phyloP scores from a whole-genome alignment of 1,284 basidiomycete genomes.

The Tetrapyrgos nigripes region DNA sequence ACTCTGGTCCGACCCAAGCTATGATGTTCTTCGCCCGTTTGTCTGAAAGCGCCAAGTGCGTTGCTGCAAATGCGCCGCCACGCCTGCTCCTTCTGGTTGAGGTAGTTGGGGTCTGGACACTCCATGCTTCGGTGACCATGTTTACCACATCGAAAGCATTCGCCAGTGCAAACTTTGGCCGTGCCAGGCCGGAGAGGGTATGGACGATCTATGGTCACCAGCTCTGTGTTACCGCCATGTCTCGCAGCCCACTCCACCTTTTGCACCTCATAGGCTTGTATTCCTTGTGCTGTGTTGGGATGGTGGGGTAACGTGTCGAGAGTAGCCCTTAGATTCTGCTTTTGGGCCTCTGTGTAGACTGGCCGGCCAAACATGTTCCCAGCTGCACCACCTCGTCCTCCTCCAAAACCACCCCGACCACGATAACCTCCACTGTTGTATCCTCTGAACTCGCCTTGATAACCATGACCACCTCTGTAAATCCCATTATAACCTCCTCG shows the following conservation, averaged over 20 bases:
- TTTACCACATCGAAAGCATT: slow-evolving; percentile 10
- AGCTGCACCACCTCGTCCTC: no score
- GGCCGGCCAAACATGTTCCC: no score
- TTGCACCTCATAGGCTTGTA: no score
- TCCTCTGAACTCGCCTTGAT: no score
- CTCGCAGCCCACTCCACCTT: no score
- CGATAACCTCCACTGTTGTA: no score
- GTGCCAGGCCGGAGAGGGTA: slow-evolving; percentile 3
- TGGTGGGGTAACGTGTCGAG: not conserved
- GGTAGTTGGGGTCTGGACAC: not conserved
- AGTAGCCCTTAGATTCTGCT: no score
- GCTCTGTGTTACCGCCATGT: not conserved
- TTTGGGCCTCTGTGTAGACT: no score
- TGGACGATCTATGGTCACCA: not conserved
- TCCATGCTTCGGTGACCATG: not conserved
- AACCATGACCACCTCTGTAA: no score
- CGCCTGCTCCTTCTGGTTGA: not conserved
- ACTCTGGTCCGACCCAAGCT: not conserved
- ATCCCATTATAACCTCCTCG: no score
- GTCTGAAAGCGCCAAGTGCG: not conserved
- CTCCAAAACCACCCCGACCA: no score
- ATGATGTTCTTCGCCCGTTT: not conserved
- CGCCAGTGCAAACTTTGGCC: not conserved
- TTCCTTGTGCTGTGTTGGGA: slow-evolving; percentile 7
- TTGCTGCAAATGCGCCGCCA: not conserved